phyloP scores from a whole-genome alignment of 2,329 filamentous ascomycete species.

The Calonectria crousiana region DNA sequence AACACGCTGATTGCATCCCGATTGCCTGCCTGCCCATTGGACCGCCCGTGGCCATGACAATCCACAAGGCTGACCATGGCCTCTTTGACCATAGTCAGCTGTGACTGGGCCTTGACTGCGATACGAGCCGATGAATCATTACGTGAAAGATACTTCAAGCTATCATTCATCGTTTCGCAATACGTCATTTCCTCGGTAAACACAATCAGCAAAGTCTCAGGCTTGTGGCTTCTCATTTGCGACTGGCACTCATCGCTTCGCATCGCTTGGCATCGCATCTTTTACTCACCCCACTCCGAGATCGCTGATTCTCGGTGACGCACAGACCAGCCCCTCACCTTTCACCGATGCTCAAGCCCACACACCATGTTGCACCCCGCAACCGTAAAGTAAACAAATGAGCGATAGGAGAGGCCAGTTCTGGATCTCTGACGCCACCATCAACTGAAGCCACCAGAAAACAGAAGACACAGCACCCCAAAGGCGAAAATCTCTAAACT shows the following conservation, averaged over 20 bases:
- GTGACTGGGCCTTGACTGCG: not conserved
- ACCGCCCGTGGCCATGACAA: not conserved
- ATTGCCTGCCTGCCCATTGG: not conserved
- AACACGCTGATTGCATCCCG: not conserved
- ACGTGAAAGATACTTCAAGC: not conserved
- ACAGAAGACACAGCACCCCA: not conserved
- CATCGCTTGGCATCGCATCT: not conserved
- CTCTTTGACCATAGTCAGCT: not conserved
- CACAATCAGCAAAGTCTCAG: not conserved
- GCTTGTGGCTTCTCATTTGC: not conserved
- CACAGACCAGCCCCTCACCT: constrained; percentile 39
- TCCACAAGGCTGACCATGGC: not conserved
- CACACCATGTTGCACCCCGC: constrained; percentile 34
- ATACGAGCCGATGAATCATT: not conserved
- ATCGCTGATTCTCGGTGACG: constrained; percentile 37
- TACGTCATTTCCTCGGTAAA: not conserved
- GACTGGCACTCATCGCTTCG: not conserved
- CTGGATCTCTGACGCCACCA: not conserved
- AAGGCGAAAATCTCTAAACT: not conserved
- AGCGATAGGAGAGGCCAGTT: not conserved
- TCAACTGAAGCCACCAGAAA: not conserved
- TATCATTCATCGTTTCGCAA: not conserved
- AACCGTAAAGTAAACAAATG: constrained; percentile 46
- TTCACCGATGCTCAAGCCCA: not conserved
- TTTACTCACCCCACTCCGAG: not conserved